Conservation (phyloP, 1,139 yeast species). For the Blastobotrys arbuscula region DNA sequence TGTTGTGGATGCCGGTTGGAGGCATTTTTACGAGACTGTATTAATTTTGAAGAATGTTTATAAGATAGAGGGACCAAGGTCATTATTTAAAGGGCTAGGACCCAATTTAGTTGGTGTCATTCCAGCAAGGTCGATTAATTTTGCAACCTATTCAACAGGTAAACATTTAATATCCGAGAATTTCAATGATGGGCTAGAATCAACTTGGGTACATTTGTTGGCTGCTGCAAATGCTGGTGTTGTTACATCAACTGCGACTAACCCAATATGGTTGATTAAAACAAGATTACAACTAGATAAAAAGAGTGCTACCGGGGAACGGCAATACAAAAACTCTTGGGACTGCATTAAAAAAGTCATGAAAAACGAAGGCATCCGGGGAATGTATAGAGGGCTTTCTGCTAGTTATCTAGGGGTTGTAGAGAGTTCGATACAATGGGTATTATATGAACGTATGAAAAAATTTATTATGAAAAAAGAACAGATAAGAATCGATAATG, state of each 20-base stretch:
- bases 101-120: slow-evolving; percentile 98
- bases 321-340: slow-evolving; percentile 73
- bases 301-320: slow-evolving; percentile 40
- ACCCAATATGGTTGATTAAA: slow-evolving; percentile 98
- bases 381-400: slow-evolving; percentile 81
- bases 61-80: slow-evolving; percentile 70
- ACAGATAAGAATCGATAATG: slow-evolving; percentile 39
- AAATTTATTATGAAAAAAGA: slow-evolving; percentile 54
- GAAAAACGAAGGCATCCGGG: slow-evolving; percentile 68
- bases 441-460: slow-evolving; percentile 93
- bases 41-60: slow-evolving; percentile 65
- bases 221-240: slow-evolving; percentile 94
- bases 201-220: slow-evolving; percentile 76
- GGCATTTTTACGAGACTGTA: slow-evolving; percentile 81
- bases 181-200: slow-evolving; percentile 69
- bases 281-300: slow-evolving; percentile 91
- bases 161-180: slow-evolving; percentile 63
- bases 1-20: slow-evolving; percentile 26
- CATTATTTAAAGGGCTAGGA: slow-evolving; percentile 90
- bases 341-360: slow-evolving; percentile 74
- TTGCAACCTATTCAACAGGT: slow-evolving; percentile 90
- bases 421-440: slow-evolving; percentile 96
- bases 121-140: slow-evolving; percentile 95
- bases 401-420: slow-evolving; percentile 94
- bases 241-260: slow-evolving; percentile 95